Evolutionary conservation across 2,329 filamentous ascomycete genomes (phyloP).

Genomic region (Cadophora gregata): DNA sequence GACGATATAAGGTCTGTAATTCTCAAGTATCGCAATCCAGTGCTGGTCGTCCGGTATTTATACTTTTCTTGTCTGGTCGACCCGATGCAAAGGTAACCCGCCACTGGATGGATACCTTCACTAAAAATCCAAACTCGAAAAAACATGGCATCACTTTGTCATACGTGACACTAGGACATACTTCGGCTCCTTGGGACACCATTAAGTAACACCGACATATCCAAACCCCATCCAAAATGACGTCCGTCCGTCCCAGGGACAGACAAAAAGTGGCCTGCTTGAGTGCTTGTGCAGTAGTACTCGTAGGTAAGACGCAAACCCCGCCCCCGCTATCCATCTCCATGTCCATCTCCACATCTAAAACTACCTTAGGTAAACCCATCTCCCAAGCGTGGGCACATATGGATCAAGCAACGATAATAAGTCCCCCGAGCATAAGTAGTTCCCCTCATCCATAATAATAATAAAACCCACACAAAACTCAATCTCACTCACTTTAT

Average conservation of each 20-base stretch:
- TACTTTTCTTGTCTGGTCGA: neutral
- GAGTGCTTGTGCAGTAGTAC: too few species aligned
- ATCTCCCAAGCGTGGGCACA: too few species aligned
- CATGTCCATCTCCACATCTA: neutral
- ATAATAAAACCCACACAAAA: too few species aligned
- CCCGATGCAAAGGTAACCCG: neutral
- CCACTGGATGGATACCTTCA: neutral
- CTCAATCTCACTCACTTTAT: too few species aligned
- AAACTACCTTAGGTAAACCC: too few species aligned
- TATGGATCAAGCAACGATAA: too few species aligned
- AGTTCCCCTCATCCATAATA: too few species aligned
- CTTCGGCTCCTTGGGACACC: neutral
- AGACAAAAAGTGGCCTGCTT: neutral
- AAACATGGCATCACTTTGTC: neutral
- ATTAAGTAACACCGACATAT: conserved; percentile 1
- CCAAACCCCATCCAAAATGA: neutral
- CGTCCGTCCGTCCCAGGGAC: neutral
- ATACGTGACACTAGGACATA: conserved; percentile 3
- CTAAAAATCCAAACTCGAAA: neutral
- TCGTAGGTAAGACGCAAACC: conserved; percentile 1
- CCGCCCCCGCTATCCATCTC: neutral
- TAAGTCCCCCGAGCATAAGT: too few species aligned
- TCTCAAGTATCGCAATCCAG: neutral
- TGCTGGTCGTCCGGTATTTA: neutral
- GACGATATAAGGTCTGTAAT: neutral